Evolutionary conservation across 2,329 filamentous ascomycete species (phyloP).

Genomic region (Monosporascus cannonballus): DNA sequence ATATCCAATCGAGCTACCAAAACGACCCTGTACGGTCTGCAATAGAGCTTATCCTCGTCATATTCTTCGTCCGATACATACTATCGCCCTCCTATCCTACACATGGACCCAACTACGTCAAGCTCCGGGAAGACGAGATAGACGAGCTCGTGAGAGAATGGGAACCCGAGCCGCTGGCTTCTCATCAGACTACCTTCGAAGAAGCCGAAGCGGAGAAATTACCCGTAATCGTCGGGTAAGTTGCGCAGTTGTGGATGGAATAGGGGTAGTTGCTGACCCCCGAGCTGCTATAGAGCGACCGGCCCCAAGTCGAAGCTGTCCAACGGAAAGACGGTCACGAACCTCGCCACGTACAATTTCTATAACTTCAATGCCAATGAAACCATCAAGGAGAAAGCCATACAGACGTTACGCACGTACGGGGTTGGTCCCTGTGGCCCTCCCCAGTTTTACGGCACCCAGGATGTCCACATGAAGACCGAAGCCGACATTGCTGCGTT

Average conservation of each 20-base stretch:
- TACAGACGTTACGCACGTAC: conserved; percentile 88
- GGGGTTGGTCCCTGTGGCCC: conserved; percentile 95
- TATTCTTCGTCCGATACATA: conserved; percentile 93
- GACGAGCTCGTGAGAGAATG: conserved; percentile 96
- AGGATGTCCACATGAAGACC: conserved; percentile 96
- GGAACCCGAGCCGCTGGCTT: conserved; percentile 87
- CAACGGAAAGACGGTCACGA: conserved; percentile 84
- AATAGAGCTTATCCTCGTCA: conserved; percentile 86
- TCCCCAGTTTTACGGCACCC: conserved; percentile 95
- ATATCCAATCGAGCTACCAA: conserved; percentile 96
- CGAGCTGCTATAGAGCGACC: conserved; percentile 56
- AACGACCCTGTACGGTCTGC: conserved; percentile 91
- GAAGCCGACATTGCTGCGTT: conserved; percentile 90
- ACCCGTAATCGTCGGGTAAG: conserved; percentile 81
- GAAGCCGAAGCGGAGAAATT: conserved; percentile 76
- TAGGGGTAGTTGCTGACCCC: conserved; percentile 5
- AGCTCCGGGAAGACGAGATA: conserved; percentile 90
- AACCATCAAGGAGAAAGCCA: conserved; percentile 87
- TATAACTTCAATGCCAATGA: conserved; percentile 97
- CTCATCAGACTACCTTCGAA: conserved; percentile 67
- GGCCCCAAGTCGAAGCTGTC: conserved; percentile 84
- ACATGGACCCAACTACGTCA: conserved; percentile 81
- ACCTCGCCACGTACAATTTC: conserved; percentile 93
- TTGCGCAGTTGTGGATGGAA: neutral
- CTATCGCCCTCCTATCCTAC: conserved; percentile 90